Evolutionary conservation across 78 protist genomes (phyloP).

Genomic region (Mastigamoeba balamuthi): DNA sequence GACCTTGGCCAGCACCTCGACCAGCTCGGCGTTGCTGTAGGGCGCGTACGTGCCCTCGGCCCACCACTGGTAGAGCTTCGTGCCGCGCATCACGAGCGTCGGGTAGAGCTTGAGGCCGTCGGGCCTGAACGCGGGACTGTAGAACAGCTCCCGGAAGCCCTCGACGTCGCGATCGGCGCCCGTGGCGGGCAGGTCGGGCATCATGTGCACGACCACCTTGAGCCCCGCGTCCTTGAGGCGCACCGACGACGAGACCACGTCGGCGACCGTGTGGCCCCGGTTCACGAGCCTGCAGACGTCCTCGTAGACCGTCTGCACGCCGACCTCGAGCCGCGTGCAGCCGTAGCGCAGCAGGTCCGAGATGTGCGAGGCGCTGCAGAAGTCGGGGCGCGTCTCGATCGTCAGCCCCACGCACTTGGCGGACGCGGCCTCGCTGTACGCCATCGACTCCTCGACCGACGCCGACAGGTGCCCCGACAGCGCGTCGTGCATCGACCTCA

Average conservation of each 20-base stretch:
- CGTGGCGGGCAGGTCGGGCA: constrained; percentile 94
- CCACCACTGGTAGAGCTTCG: constrained; percentile 79
- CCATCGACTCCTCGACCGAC: constrained; percentile 68
- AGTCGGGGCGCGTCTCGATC: constrained; percentile 96
- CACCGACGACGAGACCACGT: constrained; percentile 60
- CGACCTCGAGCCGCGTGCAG: constrained; percentile 89
- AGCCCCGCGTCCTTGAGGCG: constrained; percentile 83
- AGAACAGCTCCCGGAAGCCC: constrained; percentile 69
- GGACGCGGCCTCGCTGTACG: background rate
- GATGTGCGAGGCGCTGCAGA: constrained; percentile 77
- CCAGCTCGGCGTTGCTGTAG: constrained; percentile 50
- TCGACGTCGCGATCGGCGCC: constrained; percentile 66
- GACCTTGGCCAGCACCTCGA: constrained; percentile 65
- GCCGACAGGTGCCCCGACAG: constrained; percentile 79
- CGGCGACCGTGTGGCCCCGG: constrained; percentile 81
- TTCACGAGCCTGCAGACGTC: background rate
- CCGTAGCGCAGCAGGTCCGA: constrained; percentile 67
- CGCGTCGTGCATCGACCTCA: constrained; percentile 89
- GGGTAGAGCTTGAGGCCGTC: constrained; percentile 95
- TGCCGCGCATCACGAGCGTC: constrained; percentile 90
- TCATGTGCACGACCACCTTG: constrained; percentile 93
- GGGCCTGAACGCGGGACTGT: constrained; percentile 80
- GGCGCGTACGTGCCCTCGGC: constrained; percentile 61
- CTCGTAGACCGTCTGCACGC: constrained; percentile 46
- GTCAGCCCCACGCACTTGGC: constrained; percentile 81